phyloP scores from a whole-genome alignment of 2,329 filamentous ascomycete species.

The Zarea fungicola region DNA sequence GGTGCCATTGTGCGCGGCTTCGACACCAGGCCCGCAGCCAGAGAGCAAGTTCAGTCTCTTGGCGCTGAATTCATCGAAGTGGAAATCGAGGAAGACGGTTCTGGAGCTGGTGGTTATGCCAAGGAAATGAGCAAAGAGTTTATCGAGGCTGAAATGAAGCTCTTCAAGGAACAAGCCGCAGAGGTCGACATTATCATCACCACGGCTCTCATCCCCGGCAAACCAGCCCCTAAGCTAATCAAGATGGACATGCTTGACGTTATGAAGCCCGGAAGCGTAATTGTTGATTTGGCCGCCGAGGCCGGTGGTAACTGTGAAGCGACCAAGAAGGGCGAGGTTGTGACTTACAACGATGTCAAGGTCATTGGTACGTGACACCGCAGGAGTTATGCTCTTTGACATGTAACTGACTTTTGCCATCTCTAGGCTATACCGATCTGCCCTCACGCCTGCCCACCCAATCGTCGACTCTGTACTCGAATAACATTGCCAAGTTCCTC shows the following conservation, averaged over 20 bases:
- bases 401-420: slow-evolving; percentile 20
- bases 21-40: slow-evolving; percentile 80
- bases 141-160: slow-evolving; percentile 86
- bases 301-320: slow-evolving; percentile 84
- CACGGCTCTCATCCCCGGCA: slow-evolving; percentile 84
- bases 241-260: slow-evolving; percentile 72
- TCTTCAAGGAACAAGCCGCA: slow-evolving; percentile 80
- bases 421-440: slow-evolving; percentile 72
- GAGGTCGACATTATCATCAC: slow-evolving; percentile 93
- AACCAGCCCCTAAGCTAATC: slow-evolving; percentile 76
- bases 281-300: slow-evolving; percentile 85
- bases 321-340: slow-evolving; percentile 67
- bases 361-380: slow-evolving; percentile 60
- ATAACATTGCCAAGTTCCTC: slow-evolving; percentile 87
- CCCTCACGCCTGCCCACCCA: slow-evolving; percentile 83
- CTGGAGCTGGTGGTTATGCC: slow-evolving; percentile 79
- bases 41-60: slow-evolving; percentile 85
- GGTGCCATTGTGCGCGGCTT: slow-evolving; percentile 88
- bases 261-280: slow-evolving; percentile 85
- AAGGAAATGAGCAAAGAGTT: slow-evolving; percentile 95
- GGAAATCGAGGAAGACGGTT: slow-evolving; percentile 76
- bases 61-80: slow-evolving; percentile 90
- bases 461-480: slow-evolving; percentile 84
- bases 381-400: not conserved
- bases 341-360: slow-evolving; percentile 71